Evolutionary conservation across 2,329 filamentous ascomycete species (phyloP), one percentile per base, ranked within the genome.

Genomic region (Tolypocladium paradoxum): DNA sequence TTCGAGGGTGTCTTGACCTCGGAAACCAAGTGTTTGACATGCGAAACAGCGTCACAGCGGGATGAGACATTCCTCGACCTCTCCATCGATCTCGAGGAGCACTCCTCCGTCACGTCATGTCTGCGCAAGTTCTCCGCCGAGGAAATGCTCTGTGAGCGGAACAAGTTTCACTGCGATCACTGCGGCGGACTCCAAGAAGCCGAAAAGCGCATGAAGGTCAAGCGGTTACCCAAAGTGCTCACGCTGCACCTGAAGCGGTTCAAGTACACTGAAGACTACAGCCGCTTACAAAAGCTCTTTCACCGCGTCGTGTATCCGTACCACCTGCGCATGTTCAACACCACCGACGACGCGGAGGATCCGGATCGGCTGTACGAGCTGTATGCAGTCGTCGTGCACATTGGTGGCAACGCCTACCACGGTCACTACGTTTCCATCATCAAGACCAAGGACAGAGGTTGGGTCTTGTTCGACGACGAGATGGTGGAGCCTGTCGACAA

Each of bases 121-220:
- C 72, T 99, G 58, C 82, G 89, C 55, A 96, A 96, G 63, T 99
- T 99, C 64, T 99, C 93, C 0, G 90, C 93, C 47, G 93, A 97
- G 64, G 93, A 99, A 70, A 96, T 97, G 90, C 79, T 99, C 54
- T 97, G 93, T 65, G 93, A 99, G 72, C 82, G 91, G 56, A 97
- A 99, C 75, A 99, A 99, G 67, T 99, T 99, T 60, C 92, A 99
- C 66, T 99, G 93, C 71, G 93, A 99, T 67, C 91, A 91, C 62
- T 99, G 93, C 61, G 93, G 93, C 51, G 93, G 93, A 3, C 74
- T 99, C 53, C 93, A 99, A 70, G 93, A 99, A 71, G 93, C 93
- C 0, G 93, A 99, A 70, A 99, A 97, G 75, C 83, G 93, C 58
- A 99, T 99, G 93, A 99, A 97, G 76, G 92, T 99, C 61, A 97